Evolutionary conservation across 148 eudicot species (phyloP).

Genomic region (Heliamphora exappendiculata): DNA sequence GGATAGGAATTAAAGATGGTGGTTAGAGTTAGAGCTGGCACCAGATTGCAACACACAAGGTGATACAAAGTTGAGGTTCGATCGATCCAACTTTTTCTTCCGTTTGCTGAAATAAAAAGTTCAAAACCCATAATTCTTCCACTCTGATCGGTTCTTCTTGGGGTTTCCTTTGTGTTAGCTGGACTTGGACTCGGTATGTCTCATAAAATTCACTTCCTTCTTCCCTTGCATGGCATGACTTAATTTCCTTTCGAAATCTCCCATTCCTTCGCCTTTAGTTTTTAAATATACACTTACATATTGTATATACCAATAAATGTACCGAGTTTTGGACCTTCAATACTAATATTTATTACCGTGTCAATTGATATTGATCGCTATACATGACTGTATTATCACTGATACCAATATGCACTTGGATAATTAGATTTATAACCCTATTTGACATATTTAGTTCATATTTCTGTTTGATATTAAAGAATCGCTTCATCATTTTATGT

Average conservation of each 20-base stretch:
- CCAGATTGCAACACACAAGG: slow-evolving; percentile 13
- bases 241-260: no score
- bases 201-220: background rate
- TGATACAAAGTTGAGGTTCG: slow-evolving; percentile 20
- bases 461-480: background rate
- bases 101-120: slow-evolving; percentile 12
- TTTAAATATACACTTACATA: no score
- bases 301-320: no score
- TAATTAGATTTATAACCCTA: no score
- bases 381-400: no score
- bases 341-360: no score
- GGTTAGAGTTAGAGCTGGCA: slow-evolving; percentile 24
- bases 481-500: background rate
- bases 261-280: no score
- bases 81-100: slow-evolving; percentile 10
- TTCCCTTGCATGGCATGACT: no score
- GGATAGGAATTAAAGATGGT: slow-evolving; percentile 14
- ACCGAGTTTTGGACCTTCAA: no score
- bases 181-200: slow-evolving; percentile 15
- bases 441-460: background rate
- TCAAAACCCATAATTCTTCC: background rate
- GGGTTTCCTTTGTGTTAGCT: background rate
- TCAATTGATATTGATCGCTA: no score
- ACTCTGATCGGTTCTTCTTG: background rate
- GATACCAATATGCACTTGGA: no score